Evolutionary conservation across 2,329 filamentous ascomycete genomes (phyloP), one percentile per base, ranked within the genome.

Genomic region (Zarea fungicola): DNA sequence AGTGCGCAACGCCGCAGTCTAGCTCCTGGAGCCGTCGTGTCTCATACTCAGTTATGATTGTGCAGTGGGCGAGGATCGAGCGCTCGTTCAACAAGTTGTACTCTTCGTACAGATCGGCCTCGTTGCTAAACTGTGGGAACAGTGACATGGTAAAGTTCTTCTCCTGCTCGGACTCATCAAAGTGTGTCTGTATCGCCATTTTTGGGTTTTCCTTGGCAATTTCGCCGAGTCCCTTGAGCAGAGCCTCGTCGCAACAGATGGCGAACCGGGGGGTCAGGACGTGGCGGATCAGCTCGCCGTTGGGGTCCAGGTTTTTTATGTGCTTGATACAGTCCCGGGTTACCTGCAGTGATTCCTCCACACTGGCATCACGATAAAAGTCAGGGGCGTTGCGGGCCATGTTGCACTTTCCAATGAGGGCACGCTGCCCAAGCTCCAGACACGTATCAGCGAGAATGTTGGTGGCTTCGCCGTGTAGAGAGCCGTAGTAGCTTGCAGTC

Each of bases 51-150:
- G 68, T 73, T 64, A 85, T 76, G 58, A 79, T 74, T 49, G 80
- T 85, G 64, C 82, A 85, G 58, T 87, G 84, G 0, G 83, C 84
- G 1, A 87, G 73, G 49, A 87, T 83, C 1, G 77, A 75, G 8
- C 77, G 72, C 3, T 65, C 52, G 1, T 66, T 75, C 6, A 87
- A 67, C 4, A 87, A 63, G 0, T 73, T 73, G 51, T 74, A 82
- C 54, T 69, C 60, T 9, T 69, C 65, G 56, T 85, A 86, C 4
- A 86, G 65, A 46, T 83, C 79, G 0, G 73, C 77, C 60, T 85
- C 81, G 47, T 70, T 79, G 2, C 58, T 55, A 42, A 80, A 80
- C 1, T 70, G 61, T 0, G 80, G 79, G 55, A 83, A 85, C 3
- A 85, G 63, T 1, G 68, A 60, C 7, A 62, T 63, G 0, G 81